Base-by-base conservation (phyloP, 2,329 filamentous ascomycete genomes). In the Metarhizium rileyi region DNA sequence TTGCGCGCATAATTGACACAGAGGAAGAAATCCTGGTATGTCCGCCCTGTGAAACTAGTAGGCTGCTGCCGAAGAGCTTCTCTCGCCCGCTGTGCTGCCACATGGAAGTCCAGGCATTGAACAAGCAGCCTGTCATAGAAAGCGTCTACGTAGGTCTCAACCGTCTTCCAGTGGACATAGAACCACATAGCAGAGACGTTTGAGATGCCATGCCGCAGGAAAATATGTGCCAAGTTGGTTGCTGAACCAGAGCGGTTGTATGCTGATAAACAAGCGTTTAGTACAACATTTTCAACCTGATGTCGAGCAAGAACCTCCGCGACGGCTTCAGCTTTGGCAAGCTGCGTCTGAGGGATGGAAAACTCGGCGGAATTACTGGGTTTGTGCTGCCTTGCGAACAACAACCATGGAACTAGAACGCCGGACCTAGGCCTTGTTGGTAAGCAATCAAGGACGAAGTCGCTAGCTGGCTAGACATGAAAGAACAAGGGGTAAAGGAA, bases 141-240 rank as follows among this genome's bases (percentile, higher is more conserved):
- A 2, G 58, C 51, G 9, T 59, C 55, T 5, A 62, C 56, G 43
- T 61, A 62, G 10, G 59, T 61, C 23, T 55, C 42, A 25, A 56
- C 60, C 20, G 60, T 61, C 53, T 58, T 55, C 57, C 55, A 61
- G 52, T 61, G 57, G 26, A 62, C 60, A 38, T 56, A 61, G 53
- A 55, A 61, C 60, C 60, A 62, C 59, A 62, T 61, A 53, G 59
- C 59, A 20, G 59, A 61, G 25, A 62, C 57, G 36, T 61, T 58
- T 3, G 53, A 55, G 8, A 61, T 53, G 40, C 60, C 60, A 27
- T 56, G 55, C 45, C 50, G 50, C n/a, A 62, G 49, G n/a, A 62
- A 57, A 28, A 59, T 56, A 52, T 61, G 59, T n/a, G 59, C 54
- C 33, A 62, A 51, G 47, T 61, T 62, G 2, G 57, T 59, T 14